A percentile compares a stretch with the other conserved stretches of the same genome.
phyloP scores from a whole-genome alignment of 2,329 filamentous ascomycete species.

The Xylariaceae sp. region DNA sequence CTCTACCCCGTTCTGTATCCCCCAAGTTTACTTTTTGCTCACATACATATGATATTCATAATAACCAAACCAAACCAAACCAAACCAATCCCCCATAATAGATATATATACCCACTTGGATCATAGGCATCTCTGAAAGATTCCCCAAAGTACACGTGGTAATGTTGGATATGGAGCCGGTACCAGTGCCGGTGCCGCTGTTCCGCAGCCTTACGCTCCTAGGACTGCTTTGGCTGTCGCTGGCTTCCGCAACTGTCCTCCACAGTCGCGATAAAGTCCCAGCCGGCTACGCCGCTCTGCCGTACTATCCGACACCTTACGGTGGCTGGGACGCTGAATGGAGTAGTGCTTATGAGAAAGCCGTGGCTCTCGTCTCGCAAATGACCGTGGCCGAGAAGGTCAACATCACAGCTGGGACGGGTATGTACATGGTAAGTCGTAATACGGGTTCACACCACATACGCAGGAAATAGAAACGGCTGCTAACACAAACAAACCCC shows the following conservation, averaged over 20 bases:
- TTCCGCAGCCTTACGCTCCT: conserved; percentile 25
- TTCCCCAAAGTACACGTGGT: conserved; percentile 2
- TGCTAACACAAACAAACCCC: conserved; percentile 15
- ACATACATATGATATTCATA: background rate
- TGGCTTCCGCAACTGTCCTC: conserved; percentile 13
- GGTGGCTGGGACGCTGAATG: conserved; percentile 67
- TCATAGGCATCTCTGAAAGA: background rate
- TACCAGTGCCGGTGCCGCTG: conserved; percentile 23
- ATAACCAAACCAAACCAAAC: too few relatives aligned
- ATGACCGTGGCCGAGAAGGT: conserved; percentile 80
- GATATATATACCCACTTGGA: background rate
- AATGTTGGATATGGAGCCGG: conserved; percentile 24
- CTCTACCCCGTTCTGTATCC: too few relatives aligned
- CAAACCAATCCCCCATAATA: background rate
- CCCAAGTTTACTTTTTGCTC: background rate
- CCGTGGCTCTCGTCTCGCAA: conserved; percentile 59
- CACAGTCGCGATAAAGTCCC: conserved; percentile 28
- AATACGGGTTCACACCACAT: background rate
- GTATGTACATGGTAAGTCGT: conserved; percentile 59
- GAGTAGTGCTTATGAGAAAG: conserved; percentile 65
- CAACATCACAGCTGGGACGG: conserved; percentile 67
- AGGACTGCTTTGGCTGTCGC: conserved; percentile 18
- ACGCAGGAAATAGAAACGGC: background rate
- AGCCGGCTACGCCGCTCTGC: conserved; percentile 40
- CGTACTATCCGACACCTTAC: conserved; percentile 68